These are phyloP conservation scores for Parmelia sp. DNA, from an alignment of 495 filamentous ascomycete species.

Conservation along the genomic window DNA sequence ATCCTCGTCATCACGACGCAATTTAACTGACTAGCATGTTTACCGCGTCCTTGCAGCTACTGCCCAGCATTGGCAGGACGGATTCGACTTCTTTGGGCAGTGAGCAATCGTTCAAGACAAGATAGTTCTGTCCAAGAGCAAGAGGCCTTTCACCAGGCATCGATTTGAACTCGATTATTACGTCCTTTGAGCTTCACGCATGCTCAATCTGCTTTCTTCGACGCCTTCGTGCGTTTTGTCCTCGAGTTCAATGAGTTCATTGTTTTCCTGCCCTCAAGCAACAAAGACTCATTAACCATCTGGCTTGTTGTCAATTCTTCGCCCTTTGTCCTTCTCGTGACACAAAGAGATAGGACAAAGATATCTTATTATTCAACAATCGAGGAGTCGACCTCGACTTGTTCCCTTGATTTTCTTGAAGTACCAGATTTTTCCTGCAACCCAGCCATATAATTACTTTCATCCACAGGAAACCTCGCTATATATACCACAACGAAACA, in stretches of 20 bases:
- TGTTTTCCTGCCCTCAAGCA: background rate
- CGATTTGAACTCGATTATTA: background rate
- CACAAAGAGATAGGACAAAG: background rate
- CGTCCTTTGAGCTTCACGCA: background rate
- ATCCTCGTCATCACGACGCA: background rate
- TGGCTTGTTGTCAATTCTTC: background rate
- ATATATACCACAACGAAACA: background rate
- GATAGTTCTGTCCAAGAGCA: background rate
- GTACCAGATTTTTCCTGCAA: background rate
- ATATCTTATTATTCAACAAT: background rate
- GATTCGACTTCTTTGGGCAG: background rate
- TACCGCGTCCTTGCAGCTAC: background rate
- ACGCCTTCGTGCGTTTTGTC: background rate
- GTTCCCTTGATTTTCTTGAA: background rate
- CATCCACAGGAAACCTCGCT: background rate
- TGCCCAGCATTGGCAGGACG: background rate
- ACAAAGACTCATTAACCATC: background rate
- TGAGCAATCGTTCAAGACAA: background rate
- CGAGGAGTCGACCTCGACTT: background rate
- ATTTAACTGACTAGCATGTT: background rate
- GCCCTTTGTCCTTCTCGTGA: background rate
- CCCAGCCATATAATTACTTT: background rate
- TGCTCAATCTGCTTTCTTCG: background rate
- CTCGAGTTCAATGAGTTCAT: background rate
- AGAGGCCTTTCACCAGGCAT: background rate